phyloP scores from a whole-genome alignment of 768 basidiomycete genomes.

The Thelephora aurantiotincta region DNA sequence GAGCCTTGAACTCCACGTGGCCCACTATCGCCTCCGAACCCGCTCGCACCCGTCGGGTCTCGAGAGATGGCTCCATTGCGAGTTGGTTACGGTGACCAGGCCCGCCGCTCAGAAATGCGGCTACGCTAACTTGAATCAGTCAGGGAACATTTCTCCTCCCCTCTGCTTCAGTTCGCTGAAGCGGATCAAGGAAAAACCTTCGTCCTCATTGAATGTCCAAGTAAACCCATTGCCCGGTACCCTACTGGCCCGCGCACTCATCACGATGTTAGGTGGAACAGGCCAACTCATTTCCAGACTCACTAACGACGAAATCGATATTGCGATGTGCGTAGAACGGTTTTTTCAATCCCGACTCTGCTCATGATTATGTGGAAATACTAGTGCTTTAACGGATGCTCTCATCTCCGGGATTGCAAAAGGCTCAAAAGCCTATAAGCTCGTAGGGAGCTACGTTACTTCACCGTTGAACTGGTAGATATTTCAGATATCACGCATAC shows the following conservation, averaged over 20 bases:
- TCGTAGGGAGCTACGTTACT: slow-evolving; percentile 84
- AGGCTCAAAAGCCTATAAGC: slow-evolving; percentile 75
- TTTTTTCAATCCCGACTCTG: not conserved
- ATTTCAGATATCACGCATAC: not conserved
- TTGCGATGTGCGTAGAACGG: slow-evolving; percentile 45
- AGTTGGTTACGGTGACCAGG: slow-evolving; percentile 14
- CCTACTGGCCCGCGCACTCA: slow-evolving; percentile 10
- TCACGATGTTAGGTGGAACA: slow-evolving; percentile 49
- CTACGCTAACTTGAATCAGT: slow-evolving; percentile 25
- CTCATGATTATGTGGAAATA: not conserved
- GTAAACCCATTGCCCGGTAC: slow-evolving; percentile 23
- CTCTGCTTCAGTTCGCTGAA: slow-evolving; percentile 74
- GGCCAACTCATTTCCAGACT: slow-evolving; percentile 72
- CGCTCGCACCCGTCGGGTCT: not conserved
- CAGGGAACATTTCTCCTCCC: slow-evolving; percentile 84
- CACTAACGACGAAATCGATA: slow-evolving; percentile 63
- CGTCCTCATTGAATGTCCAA: slow-evolving; percentile 79
- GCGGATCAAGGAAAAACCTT: slow-evolving; percentile 61
- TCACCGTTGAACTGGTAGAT: slow-evolving; percentile 77
- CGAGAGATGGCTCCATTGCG: slow-evolving; percentile 7
- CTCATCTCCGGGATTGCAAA: slow-evolving; percentile 89
- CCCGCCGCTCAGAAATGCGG: not conserved
- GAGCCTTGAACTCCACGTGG: not conserved
- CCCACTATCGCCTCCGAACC: not conserved
- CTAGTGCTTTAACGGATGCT: slow-evolving; percentile 78